A percentile compares a stretch with the other conserved stretches of the same genome.
Evolutionary conservation across 139 green algal species (phyloP).

Genomic region (Yamagishiella unicocca): DNA sequence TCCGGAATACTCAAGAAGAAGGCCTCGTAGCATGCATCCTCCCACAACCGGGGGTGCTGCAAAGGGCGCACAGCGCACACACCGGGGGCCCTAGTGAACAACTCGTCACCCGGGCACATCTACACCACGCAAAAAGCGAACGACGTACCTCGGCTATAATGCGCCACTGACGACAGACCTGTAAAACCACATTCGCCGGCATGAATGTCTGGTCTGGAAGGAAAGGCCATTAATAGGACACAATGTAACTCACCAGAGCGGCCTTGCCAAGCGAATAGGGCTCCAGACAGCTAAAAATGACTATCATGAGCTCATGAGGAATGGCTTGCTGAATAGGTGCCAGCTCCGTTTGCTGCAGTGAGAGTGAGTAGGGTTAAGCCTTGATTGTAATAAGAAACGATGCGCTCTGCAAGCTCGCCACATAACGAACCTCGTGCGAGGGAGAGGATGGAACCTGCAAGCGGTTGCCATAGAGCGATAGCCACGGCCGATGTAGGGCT

Average conservation of each 20-base stretch:
- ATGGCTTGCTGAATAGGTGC: constrained; percentile 80
- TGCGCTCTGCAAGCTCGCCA: neutral
- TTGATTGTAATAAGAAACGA: neutral
- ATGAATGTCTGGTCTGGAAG: neutral
- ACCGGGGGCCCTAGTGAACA: neutral
- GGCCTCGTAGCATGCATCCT: constrained; percentile 72
- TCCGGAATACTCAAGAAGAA: constrained; percentile 57
- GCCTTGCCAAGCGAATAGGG: constrained; percentile 67
- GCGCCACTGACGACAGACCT: constrained; percentile 80
- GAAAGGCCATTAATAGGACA: neutral
- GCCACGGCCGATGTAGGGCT: constrained; percentile 68
- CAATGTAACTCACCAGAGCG: constrained; percentile 54
- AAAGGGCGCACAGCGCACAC: neutral
- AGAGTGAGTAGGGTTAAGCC: constrained; percentile 7
- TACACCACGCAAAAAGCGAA: neutral
- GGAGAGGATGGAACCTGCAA: constrained; percentile 31
- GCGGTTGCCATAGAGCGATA: constrained; percentile 68
- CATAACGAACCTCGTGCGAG: neutral
- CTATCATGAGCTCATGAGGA: constrained; percentile 80
- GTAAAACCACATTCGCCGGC: neutral
- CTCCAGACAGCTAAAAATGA: constrained; percentile 69
- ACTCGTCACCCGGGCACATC: no score
- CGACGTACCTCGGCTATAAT: constrained; percentile 48
- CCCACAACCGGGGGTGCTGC: constrained; percentile 79
- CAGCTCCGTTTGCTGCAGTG: constrained; percentile 48